Percentiles rank a stretch among this genome's conserved stretches.
phyloP scores from a whole-genome alignment of 306 rosid genomes.

The Cicer bijugum region DNA sequence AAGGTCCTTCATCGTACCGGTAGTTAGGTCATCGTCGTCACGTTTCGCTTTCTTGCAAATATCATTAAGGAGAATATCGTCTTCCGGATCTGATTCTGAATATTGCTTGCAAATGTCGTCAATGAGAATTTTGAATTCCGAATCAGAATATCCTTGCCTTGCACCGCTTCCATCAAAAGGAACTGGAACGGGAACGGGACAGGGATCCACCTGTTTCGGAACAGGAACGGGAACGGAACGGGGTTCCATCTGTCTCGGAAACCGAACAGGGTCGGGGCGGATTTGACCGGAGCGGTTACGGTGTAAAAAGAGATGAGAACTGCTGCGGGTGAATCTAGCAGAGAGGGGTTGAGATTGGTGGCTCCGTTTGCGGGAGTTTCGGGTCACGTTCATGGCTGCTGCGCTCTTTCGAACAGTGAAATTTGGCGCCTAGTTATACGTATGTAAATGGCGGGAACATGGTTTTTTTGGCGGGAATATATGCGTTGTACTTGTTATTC shows the following conservation, averaged over 20 bases:
- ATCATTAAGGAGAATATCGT: neutral
- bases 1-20: slow-evolving; percentile 59
- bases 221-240: neutral
- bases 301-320: slow-evolving; percentile 39
- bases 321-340: slow-evolving; percentile 43
- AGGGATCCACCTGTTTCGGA: neutral
- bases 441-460: slow-evolving; percentile 48
- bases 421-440: slow-evolving; percentile 16
- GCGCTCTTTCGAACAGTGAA: neutral
- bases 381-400: slow-evolving; percentile 53
- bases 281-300: slow-evolving; percentile 42
- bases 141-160: slow-evolving; percentile 12
- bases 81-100: slow-evolving; percentile 23
- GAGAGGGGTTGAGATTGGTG: neutral
- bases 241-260: neutral
- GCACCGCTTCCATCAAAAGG: neutral
- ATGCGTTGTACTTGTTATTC: neutral
- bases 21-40: slow-evolving; percentile 16
- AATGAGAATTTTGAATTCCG: slow-evolving; percentile 8
- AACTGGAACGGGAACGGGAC: neutral
- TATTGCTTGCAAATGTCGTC: slow-evolving; percentile 36
- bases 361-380: slow-evolving; percentile 43
- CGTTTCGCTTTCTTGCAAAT: slow-evolving; percentile 38
- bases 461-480: slow-evolving; percentile 50
- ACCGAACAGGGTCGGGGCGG: slow-evolving; percentile 19